Evolutionary conservation across 73 alveolate species (phyloP), one percentile per base, ranked within the genome.

Genomic region (Paraurostyla sp.): DNA sequence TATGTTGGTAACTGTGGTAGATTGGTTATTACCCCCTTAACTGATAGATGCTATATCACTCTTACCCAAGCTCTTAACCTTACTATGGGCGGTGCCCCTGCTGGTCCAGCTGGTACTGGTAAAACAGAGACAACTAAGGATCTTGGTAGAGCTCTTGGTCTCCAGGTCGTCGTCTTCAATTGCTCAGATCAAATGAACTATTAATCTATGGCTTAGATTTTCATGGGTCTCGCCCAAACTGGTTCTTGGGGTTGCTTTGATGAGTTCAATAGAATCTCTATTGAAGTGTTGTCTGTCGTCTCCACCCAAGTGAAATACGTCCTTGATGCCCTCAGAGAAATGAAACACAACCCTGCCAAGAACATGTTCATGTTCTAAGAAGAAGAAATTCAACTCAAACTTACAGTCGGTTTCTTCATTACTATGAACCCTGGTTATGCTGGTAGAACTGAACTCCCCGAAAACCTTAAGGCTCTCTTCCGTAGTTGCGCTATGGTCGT

Each of bases 391-490:
- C 92, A 88, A 80, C 94, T 98, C 52, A 92, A 91, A 59, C 91
- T 91, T 36, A 94, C 99, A 63, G 97, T 96, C n/a, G 99, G 99
- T 40, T 94, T 98, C 92, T 98, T 98, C 95, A 97, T 98, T 92
- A 98, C 99, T 27, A 98, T 98, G 99, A 98, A 98, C 89, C 99
- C 99, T 29, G 99, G 99, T 48, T 99, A 99, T 91, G 99, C 99
- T 38, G 99, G 99, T 76, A 95, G 99, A 92, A 97, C 99, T 22
- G 99, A 99, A 95, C 96, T 99, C 60, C 99, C 99, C 0, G 86
- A 73, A 43, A 99, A 99, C 93, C 83, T 98, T 87, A 99, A 99
- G 90, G 99, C 99, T 57, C 93, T 98, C 75, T 96, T 96, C 96
- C 98, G 99, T 90, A 92, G 99, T 36, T 97, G 99, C 86, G 99